Percentiles rank a stretch among this genome's conserved stretches.
Evolutionary conservation across 768 basidiomycete species (phyloP).

Genomic region (Auriscalpium orientale): DNA sequence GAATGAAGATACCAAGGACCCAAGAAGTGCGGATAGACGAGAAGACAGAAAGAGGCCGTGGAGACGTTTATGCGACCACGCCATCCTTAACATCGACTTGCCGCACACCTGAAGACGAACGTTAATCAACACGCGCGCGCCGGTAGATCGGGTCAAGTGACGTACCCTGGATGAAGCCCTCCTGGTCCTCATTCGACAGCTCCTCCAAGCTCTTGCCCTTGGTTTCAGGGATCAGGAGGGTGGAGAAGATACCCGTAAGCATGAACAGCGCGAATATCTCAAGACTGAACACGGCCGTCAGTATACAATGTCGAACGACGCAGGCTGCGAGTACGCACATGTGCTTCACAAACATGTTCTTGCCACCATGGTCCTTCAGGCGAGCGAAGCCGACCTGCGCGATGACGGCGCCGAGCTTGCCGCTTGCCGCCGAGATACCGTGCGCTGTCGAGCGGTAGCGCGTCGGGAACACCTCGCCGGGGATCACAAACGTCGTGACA

Average conservation of each 20-base stretch:
- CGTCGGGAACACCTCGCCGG: conserved; percentile 39
- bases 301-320: not conserved
- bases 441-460: conserved; percentile 37
- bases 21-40: no score
- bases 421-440: conserved; percentile 37
- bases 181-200: conserved; percentile 30
- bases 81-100: conserved; percentile 6
- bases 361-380: not conserved
- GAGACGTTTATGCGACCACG: not conserved
- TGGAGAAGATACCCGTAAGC: conserved; percentile 35
- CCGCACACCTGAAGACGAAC: not conserved
- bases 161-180: conserved; percentile 23
- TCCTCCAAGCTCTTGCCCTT: conserved; percentile 28
- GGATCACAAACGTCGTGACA: conserved; percentile 36
- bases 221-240: conserved; percentile 37
- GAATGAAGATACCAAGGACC: no score
- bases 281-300: not conserved
- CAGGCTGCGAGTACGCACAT: not conserved
- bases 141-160: no score
- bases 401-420: conserved; percentile 38
- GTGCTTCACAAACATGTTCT: not conserved
- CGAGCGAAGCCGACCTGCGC: conserved; percentile 27
- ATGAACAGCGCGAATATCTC: conserved; percentile 42
- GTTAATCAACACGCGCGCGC: not conserved
- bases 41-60: no score